Conservation (phyloP, 768 basidiomycete species). For the Collybiopsis luxurians region DNA sequence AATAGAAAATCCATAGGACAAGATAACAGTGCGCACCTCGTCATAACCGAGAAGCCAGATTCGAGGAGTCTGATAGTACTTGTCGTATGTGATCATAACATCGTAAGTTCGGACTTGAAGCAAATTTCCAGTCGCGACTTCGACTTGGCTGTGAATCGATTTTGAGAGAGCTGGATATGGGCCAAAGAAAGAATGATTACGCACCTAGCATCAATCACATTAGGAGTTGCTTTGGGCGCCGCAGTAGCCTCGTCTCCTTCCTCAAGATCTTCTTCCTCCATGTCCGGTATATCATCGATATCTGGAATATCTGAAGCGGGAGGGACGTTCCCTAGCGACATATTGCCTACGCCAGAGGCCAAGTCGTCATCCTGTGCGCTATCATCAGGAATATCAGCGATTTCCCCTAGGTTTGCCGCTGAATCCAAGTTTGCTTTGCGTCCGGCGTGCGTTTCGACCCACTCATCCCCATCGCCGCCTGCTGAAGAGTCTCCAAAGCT, state of each 20-base stretch:
- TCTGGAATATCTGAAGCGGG: slow-evolving; percentile 70
- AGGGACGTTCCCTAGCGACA: slow-evolving; percentile 38
- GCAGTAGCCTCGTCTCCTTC: slow-evolving; percentile 87
- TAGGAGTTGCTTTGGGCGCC: slow-evolving; percentile 43
- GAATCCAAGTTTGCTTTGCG: slow-evolving; percentile 53
- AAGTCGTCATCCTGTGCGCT: slow-evolving; percentile 45
- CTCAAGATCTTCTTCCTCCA: slow-evolving; percentile 94
- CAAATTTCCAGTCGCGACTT: slow-evolving; percentile 75
- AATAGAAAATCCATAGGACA: slow-evolving; percentile 4
- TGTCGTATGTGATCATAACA: slow-evolving; percentile 99
- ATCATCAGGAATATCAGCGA: slow-evolving; percentile 90
- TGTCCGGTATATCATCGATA: slow-evolving; percentile 97
- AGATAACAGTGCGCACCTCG: slow-evolving; percentile 53
- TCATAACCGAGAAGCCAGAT: slow-evolving; percentile 98
- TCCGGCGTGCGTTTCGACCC: slow-evolving; percentile 97
- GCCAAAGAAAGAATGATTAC: slow-evolving; percentile 16
- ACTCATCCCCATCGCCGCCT: slow-evolving; percentile 75
- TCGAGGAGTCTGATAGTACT: slow-evolving; percentile 98
- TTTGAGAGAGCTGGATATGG: slow-evolving; percentile 7
- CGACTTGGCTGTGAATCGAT: slow-evolving; percentile 44
- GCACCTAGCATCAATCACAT: slow-evolving; percentile 50
- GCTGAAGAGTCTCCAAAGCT: slow-evolving; percentile 69
- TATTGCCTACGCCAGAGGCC: slow-evolving; percentile 38
- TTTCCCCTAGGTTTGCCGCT: slow-evolving; percentile 57
- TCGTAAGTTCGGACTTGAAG: slow-evolving; percentile 98